A percentile compares a stretch with the other conserved stretches of the same genome.
phyloP scores from a whole-genome alignment of 345 rosid species.

The Lumnitzera racemosa region DNA sequence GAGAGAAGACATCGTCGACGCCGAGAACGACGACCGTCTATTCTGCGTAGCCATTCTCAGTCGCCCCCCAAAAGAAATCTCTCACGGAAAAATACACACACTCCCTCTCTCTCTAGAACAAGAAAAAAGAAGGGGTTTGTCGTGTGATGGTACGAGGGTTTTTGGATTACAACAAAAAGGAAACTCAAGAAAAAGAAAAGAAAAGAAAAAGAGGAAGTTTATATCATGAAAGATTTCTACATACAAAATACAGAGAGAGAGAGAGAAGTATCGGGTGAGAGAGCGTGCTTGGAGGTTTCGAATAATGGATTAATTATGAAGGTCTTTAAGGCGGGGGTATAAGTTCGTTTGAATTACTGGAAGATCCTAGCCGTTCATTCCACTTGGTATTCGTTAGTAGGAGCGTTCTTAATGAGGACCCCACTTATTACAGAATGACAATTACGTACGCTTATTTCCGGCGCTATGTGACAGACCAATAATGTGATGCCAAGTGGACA shows the following conservation, averaged over 20 bases:
- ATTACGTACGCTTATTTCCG: background rate
- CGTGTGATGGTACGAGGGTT: background rate
- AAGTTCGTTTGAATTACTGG: conserved; percentile 1
- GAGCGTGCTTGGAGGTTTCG: background rate
- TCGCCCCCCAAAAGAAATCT: background rate
- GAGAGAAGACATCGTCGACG: conserved; percentile 37
- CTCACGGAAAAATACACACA: background rate
- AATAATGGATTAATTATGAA: background rate
- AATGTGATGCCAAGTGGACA: background rate
- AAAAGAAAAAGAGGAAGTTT: background rate
- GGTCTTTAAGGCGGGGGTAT: conserved; percentile 7
- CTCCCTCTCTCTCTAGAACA: background rate
- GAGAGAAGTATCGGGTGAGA: background rate
- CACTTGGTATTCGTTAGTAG: conserved; percentile 1
- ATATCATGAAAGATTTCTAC: background rate
- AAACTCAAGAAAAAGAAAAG: background rate
- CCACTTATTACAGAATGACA: background rate
- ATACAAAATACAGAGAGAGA: background rate
- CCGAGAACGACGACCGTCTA: conserved; percentile 33
- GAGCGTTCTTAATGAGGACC: conserved; percentile 9
- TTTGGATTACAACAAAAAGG: conserved; percentile 1
- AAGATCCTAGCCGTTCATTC: conserved; percentile 10
- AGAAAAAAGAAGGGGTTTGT: background rate
- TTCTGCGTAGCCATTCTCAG: conserved; percentile 24
- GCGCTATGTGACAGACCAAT: conserved; percentile 6